Evolutionary conservation across 1,139 yeast species (phyloP).

Genomic region (Candida smagusa): DNA sequence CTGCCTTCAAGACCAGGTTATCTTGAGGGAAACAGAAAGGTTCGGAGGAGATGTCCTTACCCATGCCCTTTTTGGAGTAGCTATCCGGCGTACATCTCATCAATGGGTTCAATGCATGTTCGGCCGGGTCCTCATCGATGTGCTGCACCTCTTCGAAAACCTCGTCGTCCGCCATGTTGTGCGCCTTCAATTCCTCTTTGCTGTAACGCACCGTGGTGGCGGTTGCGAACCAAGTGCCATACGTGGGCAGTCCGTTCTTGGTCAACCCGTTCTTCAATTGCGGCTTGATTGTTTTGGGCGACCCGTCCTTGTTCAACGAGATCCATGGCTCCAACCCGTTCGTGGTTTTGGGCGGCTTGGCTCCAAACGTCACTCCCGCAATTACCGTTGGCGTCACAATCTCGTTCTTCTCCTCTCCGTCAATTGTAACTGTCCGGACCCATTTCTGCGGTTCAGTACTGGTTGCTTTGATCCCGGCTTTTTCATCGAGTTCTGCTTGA

Average conservation of each 20-base stretch:
- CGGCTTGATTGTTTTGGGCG: slow-evolving; percentile 78
- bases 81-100: slow-evolving; percentile 81
- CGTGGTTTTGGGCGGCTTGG: slow-evolving; percentile 65
- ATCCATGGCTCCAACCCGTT: slow-evolving; percentile 81
- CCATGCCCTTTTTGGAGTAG: slow-evolving; percentile 63
- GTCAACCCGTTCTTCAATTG: slow-evolving; percentile 68
- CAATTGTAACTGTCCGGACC: slow-evolving; percentile 62
- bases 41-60: slow-evolving; percentile 52
- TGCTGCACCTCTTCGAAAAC: slow-evolving; percentile 50
- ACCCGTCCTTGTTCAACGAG: slow-evolving; percentile 69
- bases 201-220: slow-evolving; percentile 55
- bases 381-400: slow-evolving; percentile 79
- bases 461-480: slow-evolving; percentile 10
- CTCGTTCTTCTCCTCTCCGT: slow-evolving; percentile 43
- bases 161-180: slow-evolving; percentile 62
- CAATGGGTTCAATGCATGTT: slow-evolving; percentile 68
- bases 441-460: slow-evolving; percentile 44
- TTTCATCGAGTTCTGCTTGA: slow-evolving; percentile 26
- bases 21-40: slow-evolving; percentile 86
- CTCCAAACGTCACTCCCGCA: slow-evolving; percentile 77
- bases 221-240: slow-evolving; percentile 73
- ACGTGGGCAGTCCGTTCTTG: slow-evolving; percentile 65
- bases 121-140: slow-evolving; percentile 65
- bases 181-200: slow-evolving; percentile 65
- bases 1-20: slow-evolving; percentile 51